Evolutionary conservation across 2,329 filamentous ascomycete genomes (phyloP), one percentile per base, ranked within the genome.

Genomic region (Mycosphaerella arachidis): DNA sequence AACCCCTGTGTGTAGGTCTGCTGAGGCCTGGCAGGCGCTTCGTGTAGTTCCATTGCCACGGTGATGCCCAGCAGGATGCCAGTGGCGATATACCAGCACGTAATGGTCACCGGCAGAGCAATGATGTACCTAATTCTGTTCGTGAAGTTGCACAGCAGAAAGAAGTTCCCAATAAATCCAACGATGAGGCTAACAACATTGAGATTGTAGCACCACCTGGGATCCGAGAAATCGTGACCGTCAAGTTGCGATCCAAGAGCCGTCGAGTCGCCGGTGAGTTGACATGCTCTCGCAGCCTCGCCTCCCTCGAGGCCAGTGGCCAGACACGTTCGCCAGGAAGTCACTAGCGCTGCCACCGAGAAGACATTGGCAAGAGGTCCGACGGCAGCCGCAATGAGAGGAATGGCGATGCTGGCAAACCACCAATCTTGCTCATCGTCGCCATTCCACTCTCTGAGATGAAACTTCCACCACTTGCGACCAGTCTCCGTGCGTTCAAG

Each of bases 361-460:
- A 94, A 89, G 31, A 94, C 86, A 59, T 92, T 96, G 2, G 92
- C 92, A 9, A 96, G 84, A 0, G 92, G 92, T 0, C 91, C 91
- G 2, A 94, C 82, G 0, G 92, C 91, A 35, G 91, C 92, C 1
- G 92, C 91, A 10, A 94, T 82, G 71, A 97, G 85, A 33, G 72
- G 72, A 13, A 74, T 73, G 18, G 71, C 72, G 4, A 71, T 74
- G 18, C 68, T 70, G 4, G 72, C 72, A 54, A 74, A 73, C 72
- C 72, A 74, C 72, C 72, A 74, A 56, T 70, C 65, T 37, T 70
- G 66, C 52, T 72, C 67, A 29, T 70, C 67, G 24, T 71, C 69
- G 48, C 72, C 70, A 52, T 66, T 70, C 75, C 67, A 75, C 27
- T 70, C 64, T 9, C 66, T 60, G 4, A 67, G 58, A 5, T 59